A percentile compares a stretch with the other conserved stretches of the same genome.
Conservation (phyloP, 495 filamentous ascomycete genomes). For the Poronia punctata region DNA sequence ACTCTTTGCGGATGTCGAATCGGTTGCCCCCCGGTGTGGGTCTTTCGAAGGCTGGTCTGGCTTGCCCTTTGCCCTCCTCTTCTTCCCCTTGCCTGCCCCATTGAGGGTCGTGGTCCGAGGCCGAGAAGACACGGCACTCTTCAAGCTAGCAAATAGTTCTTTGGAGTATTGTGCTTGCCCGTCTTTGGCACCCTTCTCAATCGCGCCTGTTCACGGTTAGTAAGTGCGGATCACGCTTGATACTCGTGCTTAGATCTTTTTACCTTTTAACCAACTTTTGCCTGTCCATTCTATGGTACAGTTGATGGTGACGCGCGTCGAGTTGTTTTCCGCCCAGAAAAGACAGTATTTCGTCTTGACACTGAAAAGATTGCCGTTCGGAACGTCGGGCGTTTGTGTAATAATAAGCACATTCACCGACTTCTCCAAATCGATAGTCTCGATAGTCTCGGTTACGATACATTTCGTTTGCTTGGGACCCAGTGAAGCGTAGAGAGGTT, state of each 20-base stretch:
- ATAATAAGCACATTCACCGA: constrained; percentile 67
- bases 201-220: constrained; percentile 52
- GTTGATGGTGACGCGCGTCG: constrained; percentile 75
- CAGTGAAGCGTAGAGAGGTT: constrained; percentile 74
- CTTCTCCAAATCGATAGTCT: constrained; percentile 80
- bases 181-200: constrained; percentile 91
- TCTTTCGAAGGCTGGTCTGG: constrained; percentile 31
- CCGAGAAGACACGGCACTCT: constrained; percentile 61
- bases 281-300: constrained; percentile 93
- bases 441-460: constrained; percentile 75
- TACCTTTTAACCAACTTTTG: constrained; percentile 98
- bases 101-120: constrained; percentile 42
- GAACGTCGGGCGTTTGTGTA: constrained; percentile 92
- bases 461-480: constrained; percentile 96
- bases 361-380: constrained; percentile 83
- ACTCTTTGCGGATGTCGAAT: constrained; percentile 35
- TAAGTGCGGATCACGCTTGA: constrained; percentile 12
- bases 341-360: constrained; percentile 93
- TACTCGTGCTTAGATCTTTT: constrained; percentile 11
- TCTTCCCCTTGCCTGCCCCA: constrained; percentile 40
- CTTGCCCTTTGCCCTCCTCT: constrained; percentile 54
- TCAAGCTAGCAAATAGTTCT: constrained; percentile 67
- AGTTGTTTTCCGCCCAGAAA: constrained; percentile 79
- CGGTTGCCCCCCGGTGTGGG: constrained; percentile 38
- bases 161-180: constrained; percentile 77